Conservation (phyloP, 768 basidiomycete genomes). For the Sporobolomyces roseus region DNA sequence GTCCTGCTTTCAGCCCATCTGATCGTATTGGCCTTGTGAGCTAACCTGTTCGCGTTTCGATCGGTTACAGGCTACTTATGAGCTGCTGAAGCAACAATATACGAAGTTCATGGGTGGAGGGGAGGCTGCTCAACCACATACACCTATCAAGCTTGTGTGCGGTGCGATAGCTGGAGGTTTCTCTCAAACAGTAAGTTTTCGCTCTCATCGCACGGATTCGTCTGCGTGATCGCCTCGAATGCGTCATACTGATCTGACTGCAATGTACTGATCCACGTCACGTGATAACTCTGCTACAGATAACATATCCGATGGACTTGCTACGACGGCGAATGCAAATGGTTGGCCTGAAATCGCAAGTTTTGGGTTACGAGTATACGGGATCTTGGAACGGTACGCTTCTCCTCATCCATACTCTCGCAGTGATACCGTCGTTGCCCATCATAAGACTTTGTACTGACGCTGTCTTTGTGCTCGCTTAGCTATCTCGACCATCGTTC, state of each 20-base stretch:
- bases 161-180: slow-evolving; percentile 72
- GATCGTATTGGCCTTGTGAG: too few species aligned
- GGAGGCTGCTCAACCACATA: too few species aligned
- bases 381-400: slow-evolving; percentile 31
- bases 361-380: slow-evolving; percentile 40
- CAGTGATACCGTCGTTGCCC: too few species aligned
- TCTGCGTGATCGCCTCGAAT: too few species aligned
- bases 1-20: not conserved
- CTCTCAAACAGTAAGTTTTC: slow-evolving; percentile 62
- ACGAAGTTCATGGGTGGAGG: slow-evolving; percentile 2
- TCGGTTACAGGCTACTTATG: slow-evolving; percentile 59
- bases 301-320: slow-evolving; percentile 95
- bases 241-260: too few species aligned
- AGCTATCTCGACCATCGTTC: slow-evolving; percentile 65
- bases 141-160: slow-evolving; percentile 68
- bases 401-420: not conserved
- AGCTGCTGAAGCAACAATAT: slow-evolving; percentile 51
- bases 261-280: too few species aligned
- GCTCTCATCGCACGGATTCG: not conserved
- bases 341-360: slow-evolving; percentile 64
- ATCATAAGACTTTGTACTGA: not conserved
- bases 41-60: too few species aligned
- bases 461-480: slow-evolving; percentile 44
- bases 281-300: slow-evolving; percentile 26
- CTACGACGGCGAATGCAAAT: slow-evolving; percentile 94